Evolutionary conservation across 2,329 filamentous ascomycete species (phyloP), one percentile per base, ranked within the genome.

Genomic region (Aspergillus versicolor): DNA sequence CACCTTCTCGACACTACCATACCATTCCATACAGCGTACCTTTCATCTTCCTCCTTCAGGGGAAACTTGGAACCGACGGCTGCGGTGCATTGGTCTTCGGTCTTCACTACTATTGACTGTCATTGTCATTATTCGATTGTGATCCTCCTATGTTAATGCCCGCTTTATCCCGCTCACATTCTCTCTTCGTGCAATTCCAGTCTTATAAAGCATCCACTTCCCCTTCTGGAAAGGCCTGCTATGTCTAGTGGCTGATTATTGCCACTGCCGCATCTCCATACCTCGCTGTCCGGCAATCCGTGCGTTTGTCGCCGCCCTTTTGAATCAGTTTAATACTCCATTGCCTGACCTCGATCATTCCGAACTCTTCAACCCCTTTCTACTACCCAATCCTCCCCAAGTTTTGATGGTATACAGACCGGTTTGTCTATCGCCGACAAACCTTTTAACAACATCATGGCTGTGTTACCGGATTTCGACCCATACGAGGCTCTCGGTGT

Each of bases 401-500:
- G 32, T 56, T 47, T 48, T 42, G 12, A 52, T 60, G 51, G 42
- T 57, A 61, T 60, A 62, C 67, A 32, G 52, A 47, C 42, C 52
- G 50, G 42, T 56, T 63, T 60, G 63, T 67, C 41, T 49, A 52
- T 44, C 52, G 32, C 50, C 34, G 24, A 49, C 44, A 54, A 57
- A 52, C 45, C 61, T 58, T 48, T 48, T 38, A 42, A 22, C 48
- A 52, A 54, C 44, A 67, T 56, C 58, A 71, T 72, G 65, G 65
- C 61, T 42, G 65, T 65, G 30, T 45, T 61, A 47, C 68, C 67
- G 52, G 68, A 73, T 60, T 68, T 85, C 61, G 91, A 97, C 77
- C 93, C 91, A 48, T 96, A 96, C 80, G 84, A 81, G 68, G 81
- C 84, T 54, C 82, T 97, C 49, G 90, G 90, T 52, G 83, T 97